These are phyloP conservation scores for Wickerhamomyces hampshirensis DNA, from an alignment of 805 yeast species.

Conservation along the genomic window DNA sequence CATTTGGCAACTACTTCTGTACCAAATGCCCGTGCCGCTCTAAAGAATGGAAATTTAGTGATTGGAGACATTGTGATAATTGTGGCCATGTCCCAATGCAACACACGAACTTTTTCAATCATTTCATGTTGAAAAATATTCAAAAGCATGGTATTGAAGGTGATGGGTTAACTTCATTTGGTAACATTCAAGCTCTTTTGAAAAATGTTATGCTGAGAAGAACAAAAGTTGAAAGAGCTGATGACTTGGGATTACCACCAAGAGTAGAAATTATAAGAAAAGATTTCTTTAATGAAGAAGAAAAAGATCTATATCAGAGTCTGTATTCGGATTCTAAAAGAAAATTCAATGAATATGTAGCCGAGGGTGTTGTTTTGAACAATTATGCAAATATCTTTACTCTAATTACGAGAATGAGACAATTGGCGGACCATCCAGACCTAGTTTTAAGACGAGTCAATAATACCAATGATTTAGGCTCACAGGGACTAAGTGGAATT, in stretches of 20 bases:
- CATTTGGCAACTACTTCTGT: constrained; percentile 87
- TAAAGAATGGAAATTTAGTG: constrained; percentile 78
- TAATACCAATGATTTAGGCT: constrained; percentile 28
- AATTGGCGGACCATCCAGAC: constrained; percentile 97
- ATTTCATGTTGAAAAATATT: constrained; percentile 90
- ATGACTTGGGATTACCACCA: constrained; percentile 96
- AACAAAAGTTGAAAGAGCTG: constrained; percentile 94
- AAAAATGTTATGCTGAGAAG: constrained; percentile 86
- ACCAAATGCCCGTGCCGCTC: constrained; percentile 87
- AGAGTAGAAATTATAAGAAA: constrained; percentile 84
- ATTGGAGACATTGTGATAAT: constrained; percentile 74
- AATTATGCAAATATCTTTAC: constrained; percentile 97
- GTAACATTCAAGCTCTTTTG: constrained; percentile 67
- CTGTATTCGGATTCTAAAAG: constrained; percentile 83
- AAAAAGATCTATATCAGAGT: constrained; percentile 85
- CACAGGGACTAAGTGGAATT: constrained; percentile 32
- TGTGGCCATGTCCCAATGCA: constrained; percentile 95
- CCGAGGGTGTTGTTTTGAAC: constrained; percentile 93
- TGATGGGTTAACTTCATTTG: constrained; percentile 75
- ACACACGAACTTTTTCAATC: constrained; percentile 93
- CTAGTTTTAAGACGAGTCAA: constrained; percentile 73
- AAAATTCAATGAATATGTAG: constrained; percentile 86
- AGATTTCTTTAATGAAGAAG: constrained; percentile 90
- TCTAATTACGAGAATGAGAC: constrained; percentile 94
- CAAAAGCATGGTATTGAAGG: constrained; percentile 81